Base-by-base conservation (phyloP, 192 early-diverging fungal genomes). In the Coemansia sp. region DNA sequence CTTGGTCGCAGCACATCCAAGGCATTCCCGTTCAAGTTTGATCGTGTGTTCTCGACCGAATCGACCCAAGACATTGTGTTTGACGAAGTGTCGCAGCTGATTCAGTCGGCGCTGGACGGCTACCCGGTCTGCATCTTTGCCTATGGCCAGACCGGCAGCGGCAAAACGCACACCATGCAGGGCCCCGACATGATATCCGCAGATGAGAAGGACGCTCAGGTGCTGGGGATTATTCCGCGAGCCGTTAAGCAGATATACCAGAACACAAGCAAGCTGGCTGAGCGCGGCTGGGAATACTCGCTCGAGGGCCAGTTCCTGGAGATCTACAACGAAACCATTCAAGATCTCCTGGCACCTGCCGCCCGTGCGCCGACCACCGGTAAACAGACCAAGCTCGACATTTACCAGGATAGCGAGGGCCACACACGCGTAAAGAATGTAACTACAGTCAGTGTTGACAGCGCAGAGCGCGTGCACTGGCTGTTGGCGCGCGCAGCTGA, bases 121-220 rank as follows among this genome's bases (percentile, higher is more conserved):
- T 97, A 95, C 68, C 94, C 97, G 58, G 93, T 96, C 8, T 95
- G 93, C 67, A 96, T 98, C 37, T 98, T 98, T 83, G 95, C 95
- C 0, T 98, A 98, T 66, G 96, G 96, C 0, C 96, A 98, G 82
- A 98, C 96, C 1, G 95, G 95, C 1, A 88, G 87, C 58, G 94
- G 94, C 40, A 98, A 96, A 74, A 91, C 91, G 1, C 86, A 88
- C 57, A 92, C 91, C 1, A 92, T 92, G 90, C 84, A 89, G 66
- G 90, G 90, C 26, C 80, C 84, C 0, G 63, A 79, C 44, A 58
- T 74, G 26, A 66, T 71, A 15, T 48, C 64, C 3, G 62, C 70
- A 31, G 37, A 48, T 4, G 56, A 40, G 17, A 59, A 62, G 31
- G 70, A 68, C 31, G 67, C 72, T 17, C 58, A 73, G n/a, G 58